phyloP scores from a whole-genome alignment of 2,329 filamentous ascomycete genomes.

The Didymella pinodella region DNA sequence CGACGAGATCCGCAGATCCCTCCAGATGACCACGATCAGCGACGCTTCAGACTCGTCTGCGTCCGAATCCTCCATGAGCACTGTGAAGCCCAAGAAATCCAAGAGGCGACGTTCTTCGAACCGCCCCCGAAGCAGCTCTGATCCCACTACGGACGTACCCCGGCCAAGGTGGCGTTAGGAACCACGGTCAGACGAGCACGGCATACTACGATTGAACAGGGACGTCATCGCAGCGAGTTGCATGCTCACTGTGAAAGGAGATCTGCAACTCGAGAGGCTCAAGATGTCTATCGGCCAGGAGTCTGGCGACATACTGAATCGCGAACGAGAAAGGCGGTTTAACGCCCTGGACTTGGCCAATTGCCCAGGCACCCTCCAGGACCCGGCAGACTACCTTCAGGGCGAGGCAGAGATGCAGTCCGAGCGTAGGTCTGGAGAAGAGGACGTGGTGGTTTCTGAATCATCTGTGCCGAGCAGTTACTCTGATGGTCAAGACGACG shows the following conservation, averaged over 20 bases:
- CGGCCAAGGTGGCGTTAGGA: slow-evolving; percentile 9
- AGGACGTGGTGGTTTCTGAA: not conserved
- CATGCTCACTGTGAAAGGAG: not conserved
- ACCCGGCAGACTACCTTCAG: no score
- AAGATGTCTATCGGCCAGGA: not conserved
- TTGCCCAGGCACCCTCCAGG: no score
- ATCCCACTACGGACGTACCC: not conserved
- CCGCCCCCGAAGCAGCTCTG: not conserved
- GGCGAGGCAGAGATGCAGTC: not conserved
- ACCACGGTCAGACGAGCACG: not conserved
- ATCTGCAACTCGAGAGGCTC: not conserved
- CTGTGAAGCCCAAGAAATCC: not conserved
- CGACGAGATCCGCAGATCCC: not conserved
- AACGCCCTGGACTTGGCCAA: not conserved
- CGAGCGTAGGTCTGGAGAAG: not conserved
- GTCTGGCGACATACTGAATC: not conserved
- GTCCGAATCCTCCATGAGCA: not conserved
- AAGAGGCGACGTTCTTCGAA: not conserved
- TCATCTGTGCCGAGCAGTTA: not conserved
- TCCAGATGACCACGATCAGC: slow-evolving; percentile 10
- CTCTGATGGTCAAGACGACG: not conserved
- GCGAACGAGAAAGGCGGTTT: not conserved
- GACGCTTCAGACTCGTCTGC: not conserved
- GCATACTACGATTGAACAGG: not conserved
- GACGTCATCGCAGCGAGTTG: not conserved